Evolutionary conservation across 73 alveolate species (phyloP).

Genomic region (Tetrahymena thermophila): DNA sequence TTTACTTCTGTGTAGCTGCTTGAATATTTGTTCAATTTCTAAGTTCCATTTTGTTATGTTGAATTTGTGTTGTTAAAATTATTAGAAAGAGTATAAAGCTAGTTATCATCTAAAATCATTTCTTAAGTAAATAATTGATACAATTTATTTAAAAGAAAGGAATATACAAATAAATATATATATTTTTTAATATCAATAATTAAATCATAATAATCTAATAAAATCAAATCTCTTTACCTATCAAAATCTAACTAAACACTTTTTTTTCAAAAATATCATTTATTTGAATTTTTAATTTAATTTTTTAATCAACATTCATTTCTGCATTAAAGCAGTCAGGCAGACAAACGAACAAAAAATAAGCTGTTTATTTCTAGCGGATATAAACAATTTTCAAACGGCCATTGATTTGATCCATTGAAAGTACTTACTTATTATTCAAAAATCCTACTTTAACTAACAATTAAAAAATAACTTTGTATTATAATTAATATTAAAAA

Average conservation of each 20-base stretch:
- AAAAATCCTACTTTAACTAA: not conserved
- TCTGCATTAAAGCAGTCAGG: too few relatives aligned
- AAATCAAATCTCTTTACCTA: not conserved
- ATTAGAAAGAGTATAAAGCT: not conserved
- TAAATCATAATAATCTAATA: too few relatives aligned
- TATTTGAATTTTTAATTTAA: not conserved
- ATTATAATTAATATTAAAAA: too few relatives aligned
- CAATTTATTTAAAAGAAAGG: not conserved
- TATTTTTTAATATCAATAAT: too few relatives aligned
- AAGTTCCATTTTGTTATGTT: not conserved
- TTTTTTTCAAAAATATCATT: not conserved
- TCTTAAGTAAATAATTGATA: not conserved
- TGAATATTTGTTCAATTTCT: not conserved
- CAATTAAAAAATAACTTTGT: too few relatives aligned
- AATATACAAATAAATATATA: too few relatives aligned
- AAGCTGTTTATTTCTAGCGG: not conserved
- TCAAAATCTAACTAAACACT: not conserved
- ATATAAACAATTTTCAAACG: not conserved
- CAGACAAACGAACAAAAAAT: not conserved
- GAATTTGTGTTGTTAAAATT: not conserved
- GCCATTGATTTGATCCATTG: not conserved
- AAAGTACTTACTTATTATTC: too few relatives aligned
- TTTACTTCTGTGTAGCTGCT: not conserved
- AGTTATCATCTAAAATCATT: not conserved
- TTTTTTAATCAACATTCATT: not conserved